Percentiles rank a stretch among this genome's conserved stretches.
These are phyloP conservation scores for Theileria equi DNA, from an alignment of 169 alveolate species.

Conservation along the genomic window DNA sequence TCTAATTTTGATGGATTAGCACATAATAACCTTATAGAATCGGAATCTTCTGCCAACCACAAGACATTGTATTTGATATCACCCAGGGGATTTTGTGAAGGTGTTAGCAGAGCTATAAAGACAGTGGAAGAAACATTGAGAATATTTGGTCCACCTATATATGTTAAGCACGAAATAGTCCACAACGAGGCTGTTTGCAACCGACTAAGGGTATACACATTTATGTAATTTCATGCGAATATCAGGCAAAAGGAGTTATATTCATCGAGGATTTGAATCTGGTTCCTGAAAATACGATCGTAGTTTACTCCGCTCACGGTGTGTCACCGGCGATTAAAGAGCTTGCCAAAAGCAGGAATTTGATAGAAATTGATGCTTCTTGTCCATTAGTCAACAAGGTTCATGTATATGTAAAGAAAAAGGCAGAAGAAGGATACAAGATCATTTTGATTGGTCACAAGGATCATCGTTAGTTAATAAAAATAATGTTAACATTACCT, in stretches of 20 bases:
- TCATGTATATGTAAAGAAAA: conserved; percentile 78
- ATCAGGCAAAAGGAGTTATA: conserved; percentile 76
- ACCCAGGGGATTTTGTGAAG: conserved; percentile 85
- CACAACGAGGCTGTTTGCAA: conserved; percentile 82
- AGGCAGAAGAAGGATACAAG: conserved; percentile 78
- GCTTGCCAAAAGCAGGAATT: conserved; percentile 63
- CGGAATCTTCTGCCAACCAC: not conserved
- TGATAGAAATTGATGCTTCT: conserved; percentile 79
- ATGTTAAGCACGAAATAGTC: conserved; percentile 81
- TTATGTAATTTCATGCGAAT: not conserved
- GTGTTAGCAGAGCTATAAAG: conserved; percentile 78
- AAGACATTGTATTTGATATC: conserved; percentile 43
- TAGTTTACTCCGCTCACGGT: conserved; percentile 83
- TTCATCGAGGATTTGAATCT: conserved; percentile 75
- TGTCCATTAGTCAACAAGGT: conserved; percentile 84
- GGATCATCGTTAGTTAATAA: conserved; percentile 63
- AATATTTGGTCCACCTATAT: conserved; percentile 74
- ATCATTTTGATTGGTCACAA: conserved; percentile 81
- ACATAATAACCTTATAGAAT: no score
- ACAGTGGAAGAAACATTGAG: conserved; percentile 81
- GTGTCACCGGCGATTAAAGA: conserved; percentile 75
- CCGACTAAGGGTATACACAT: conserved; percentile 59
- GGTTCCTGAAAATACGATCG: conserved; percentile 71
- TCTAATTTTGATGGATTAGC: no score
- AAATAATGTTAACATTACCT: not conserved